Percentiles rank a stretch among this genome's conserved stretches.
Conservation (phyloP, 2,329 filamentous ascomycete species). For the Aspergillus cejpii region DNA sequence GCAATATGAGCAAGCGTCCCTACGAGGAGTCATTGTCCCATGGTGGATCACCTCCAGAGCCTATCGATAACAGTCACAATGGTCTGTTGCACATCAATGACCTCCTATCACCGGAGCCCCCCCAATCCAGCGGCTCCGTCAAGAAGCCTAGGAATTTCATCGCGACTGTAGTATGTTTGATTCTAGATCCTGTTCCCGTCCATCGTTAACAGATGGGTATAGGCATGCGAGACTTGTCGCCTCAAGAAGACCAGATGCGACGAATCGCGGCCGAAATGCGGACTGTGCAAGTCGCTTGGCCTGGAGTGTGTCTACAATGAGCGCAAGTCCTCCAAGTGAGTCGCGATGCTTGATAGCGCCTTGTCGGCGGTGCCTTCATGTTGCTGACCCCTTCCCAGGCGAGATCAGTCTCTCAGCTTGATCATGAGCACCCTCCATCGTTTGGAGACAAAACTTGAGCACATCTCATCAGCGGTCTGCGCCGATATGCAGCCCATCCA, state of each 20-base stretch:
- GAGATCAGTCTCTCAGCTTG: constrained; percentile 49
- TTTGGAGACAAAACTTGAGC: constrained; percentile 49
- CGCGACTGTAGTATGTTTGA: constrained; percentile 31
- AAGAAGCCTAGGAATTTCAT: constrained; percentile 38
- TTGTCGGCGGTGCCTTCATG: background rate
- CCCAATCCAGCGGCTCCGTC: constrained; percentile 17
- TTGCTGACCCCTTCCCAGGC: constrained; percentile 28
- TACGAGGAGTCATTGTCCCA: constrained; percentile 27
- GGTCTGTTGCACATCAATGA: constrained; percentile 29
- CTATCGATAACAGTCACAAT: constrained; percentile 20
- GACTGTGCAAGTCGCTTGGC: constrained; percentile 46
- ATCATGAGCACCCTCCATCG: constrained; percentile 51
- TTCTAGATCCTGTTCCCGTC: background rate
- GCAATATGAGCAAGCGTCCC: constrained; percentile 36
- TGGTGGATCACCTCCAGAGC: constrained; percentile 20
- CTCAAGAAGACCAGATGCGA: constrained; percentile 51
- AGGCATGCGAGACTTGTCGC: constrained; percentile 51
- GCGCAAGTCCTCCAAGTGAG: constrained; percentile 48
- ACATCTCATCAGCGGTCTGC: constrained; percentile 34
- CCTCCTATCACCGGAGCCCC: constrained; percentile 31
- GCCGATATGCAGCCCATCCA: constrained; percentile 30
- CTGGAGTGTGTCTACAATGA: constrained; percentile 49
- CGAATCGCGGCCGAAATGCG: constrained; percentile 48
- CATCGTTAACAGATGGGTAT: constrained; percentile 3
- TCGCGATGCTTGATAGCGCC: background rate